Conservation (phyloP, 805 yeast genomes). For the Kregervanrija delftensis region DNA sequence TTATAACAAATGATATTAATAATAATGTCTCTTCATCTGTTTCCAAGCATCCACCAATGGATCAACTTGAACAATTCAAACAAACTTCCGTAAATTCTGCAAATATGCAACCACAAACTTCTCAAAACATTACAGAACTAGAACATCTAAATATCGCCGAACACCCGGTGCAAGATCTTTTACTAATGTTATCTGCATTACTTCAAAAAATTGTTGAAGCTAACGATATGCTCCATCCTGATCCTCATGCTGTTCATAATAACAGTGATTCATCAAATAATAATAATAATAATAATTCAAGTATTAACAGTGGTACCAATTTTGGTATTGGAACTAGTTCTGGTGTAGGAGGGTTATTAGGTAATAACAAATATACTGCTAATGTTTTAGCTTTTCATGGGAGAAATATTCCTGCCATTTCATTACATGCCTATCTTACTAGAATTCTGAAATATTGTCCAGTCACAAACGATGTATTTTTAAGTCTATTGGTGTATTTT, state of each 20-base stretch:
- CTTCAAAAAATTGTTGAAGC: conserved; percentile 84
- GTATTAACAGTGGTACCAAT: conserved; percentile 4
- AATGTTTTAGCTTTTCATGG: conserved; percentile 90
- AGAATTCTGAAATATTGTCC: conserved; percentile 96
- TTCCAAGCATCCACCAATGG: conserved; percentile 3
- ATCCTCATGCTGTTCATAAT: conserved; percentile 32
- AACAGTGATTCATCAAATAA: conserved; percentile 26
- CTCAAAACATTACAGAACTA: conserved; percentile 3
- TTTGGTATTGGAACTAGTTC: conserved; percentile 14
- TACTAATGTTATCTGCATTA: conserved; percentile 79
- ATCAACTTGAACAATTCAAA: not conserved
- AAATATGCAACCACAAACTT: not conserved
- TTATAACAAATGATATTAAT: too few relatives aligned
- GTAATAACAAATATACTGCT: conserved; percentile 44
- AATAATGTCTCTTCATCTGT: too few relatives aligned
- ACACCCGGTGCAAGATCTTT: conserved; percentile 72
- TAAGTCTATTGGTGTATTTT: conserved; percentile 84
- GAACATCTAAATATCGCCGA: conserved; percentile 72
- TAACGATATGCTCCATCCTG: conserved; percentile 77
- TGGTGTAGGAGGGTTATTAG: conserved; percentile 11
- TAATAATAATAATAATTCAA: conserved; percentile 4
- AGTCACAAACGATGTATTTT: conserved; percentile 93
- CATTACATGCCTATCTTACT: conserved; percentile 79
- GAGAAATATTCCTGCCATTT: conserved; percentile 91
- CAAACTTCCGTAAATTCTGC: conserved; percentile 1